Evolutionary conservation across 257 asterid species (phyloP).

Genomic region (Primulina huaijiensis): DNA sequence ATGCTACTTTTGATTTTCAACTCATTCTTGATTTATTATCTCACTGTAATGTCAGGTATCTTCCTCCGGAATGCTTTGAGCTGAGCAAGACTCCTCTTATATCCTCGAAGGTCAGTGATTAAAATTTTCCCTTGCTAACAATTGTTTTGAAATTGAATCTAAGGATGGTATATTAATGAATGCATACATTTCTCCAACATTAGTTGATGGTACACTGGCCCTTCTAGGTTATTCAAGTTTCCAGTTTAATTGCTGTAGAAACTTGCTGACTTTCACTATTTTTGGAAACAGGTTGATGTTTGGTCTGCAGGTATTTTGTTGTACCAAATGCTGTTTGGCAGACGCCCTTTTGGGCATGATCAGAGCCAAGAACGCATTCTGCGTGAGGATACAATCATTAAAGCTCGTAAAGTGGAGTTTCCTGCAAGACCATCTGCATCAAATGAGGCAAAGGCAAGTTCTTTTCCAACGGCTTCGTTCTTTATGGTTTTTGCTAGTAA

Average conservation of each 20-base stretch:
- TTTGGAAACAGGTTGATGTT: slow-evolving; percentile 80
- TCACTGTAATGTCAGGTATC: slow-evolving; percentile 58
- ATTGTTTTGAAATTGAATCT: background rate
- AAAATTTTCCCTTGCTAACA: slow-evolving; percentile 1
- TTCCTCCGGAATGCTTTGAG: slow-evolving; percentile 99
- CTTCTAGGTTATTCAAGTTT: no score
- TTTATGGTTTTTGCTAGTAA: no score
- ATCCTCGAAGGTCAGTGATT: slow-evolving; percentile 77
- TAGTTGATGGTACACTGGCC: background rate
- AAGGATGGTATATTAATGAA: background rate
- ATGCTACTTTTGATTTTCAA: slow-evolving; percentile 4
- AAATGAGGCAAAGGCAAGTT: slow-evolving; percentile 81
- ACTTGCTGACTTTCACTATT: slow-evolving; percentile 3
- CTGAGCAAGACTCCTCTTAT: slow-evolving; percentile 90
- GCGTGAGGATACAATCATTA: slow-evolving; percentile 95
- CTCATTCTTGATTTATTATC: slow-evolving; percentile 15
- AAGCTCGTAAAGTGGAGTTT: slow-evolving; percentile 92
- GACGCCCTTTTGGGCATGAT: slow-evolving; percentile 96
- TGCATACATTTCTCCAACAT: slow-evolving; percentile 2
- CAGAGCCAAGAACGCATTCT: slow-evolving; percentile 89
- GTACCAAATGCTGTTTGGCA: slow-evolving; percentile 95
- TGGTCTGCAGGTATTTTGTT: slow-evolving; percentile 94
- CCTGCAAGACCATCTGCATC: slow-evolving; percentile 90
- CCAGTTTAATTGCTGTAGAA: no score
- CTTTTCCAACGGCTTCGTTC: background rate